Base-by-base conservation (phyloP, 768 basidiomycete species). In the Boletus coccyginus region DNA sequence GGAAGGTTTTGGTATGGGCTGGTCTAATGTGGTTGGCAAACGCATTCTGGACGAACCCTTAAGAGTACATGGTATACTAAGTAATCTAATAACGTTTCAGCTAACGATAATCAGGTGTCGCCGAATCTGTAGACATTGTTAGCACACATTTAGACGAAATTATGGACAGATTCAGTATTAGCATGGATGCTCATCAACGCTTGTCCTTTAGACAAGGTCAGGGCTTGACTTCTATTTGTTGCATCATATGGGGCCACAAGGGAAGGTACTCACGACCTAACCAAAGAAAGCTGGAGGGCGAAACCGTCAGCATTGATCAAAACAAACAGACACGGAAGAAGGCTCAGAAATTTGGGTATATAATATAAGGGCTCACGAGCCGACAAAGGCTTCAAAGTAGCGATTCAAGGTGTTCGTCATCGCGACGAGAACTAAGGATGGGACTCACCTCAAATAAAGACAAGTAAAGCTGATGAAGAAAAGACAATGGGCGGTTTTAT, bases 321-420 rank as follows among this genome's bases (percentile, higher is more conserved):
- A 35, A 47, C 9, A 24, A 17, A 27, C 13, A 39, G 46, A 47
- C 19, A 50, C 16, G 41, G 13, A 65, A 54, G 48, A 63, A 62
- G 63, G 75, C 79, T 92, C 90, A 76, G 90, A 91, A 92, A 92
- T 91, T 92, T 92, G 90, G 90, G 90, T 92, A 92, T 92, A 76
- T 82, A 21, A 21, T 69, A 77, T 78, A 75, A 70, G 74, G 70
- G 71, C 75, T 92, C 89, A 90, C 80, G 24, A 86, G 82, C 88
- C 74, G 59, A 56, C 7, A 27, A 59, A 70, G 68, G 62, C 84
- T 84, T 92, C 90, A 70, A 90, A 83, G 90, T 92, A 91, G 88
- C 88, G 89, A 91, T 92, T 90, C 88, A 73, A 77, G 61, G 72
- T 70, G 78, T 69, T 91, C 89, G 78, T 92, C 90, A 81, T 73